Evolutionary conservation across 805 yeast species (phyloP).

Genomic region (Candida tallmaniae): DNA sequence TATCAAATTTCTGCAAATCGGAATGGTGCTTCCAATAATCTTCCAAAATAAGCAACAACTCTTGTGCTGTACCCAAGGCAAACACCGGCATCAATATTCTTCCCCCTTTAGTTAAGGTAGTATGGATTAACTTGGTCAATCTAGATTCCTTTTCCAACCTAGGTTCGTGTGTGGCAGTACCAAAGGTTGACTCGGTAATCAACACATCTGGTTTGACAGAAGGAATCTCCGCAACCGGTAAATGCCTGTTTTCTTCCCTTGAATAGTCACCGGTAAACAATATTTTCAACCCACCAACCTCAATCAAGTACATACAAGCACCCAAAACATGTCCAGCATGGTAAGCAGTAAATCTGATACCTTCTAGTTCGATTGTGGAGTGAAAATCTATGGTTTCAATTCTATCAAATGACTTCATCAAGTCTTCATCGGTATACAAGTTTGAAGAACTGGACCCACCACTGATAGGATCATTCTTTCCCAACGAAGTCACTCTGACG

Average conservation of each 20-base stretch:
- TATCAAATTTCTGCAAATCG: conserved; percentile 75
- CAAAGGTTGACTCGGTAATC: conserved; percentile 94
- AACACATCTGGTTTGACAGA: conserved; percentile 80
- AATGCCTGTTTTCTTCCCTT: conserved; percentile 91
- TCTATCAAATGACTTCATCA: conserved; percentile 77
- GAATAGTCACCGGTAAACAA: conserved; percentile 97
- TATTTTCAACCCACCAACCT: conserved; percentile 85
- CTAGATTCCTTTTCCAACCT: conserved; percentile 79
- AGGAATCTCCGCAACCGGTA: conserved; percentile 93
- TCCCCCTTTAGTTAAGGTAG: conserved; percentile 84
- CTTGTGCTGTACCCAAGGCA: conserved; percentile 97
- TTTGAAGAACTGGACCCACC: conserved; percentile 35
- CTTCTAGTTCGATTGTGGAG: conserved; percentile 91
- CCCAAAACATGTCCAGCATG: conserved; percentile 99
- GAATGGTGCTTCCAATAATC: conserved; percentile 89
- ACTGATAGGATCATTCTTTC: conserved; percentile 39
- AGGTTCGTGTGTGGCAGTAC: conserved; percentile 96
- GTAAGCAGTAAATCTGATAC: conserved; percentile 92
- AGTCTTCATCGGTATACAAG: conserved; percentile 86
- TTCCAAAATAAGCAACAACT: conserved; percentile 79
- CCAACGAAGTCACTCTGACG: conserved; percentile 76
- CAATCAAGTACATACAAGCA: conserved; percentile 96
- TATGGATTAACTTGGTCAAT: conserved; percentile 76
- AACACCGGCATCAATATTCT: conserved; percentile 89
- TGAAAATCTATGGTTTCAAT: conserved; percentile 95